Evolutionary conservation across 2,329 filamentous ascomycete species (phyloP), one percentile per base, ranked within the genome.

Genomic region (Capronia epimyces): DNA sequence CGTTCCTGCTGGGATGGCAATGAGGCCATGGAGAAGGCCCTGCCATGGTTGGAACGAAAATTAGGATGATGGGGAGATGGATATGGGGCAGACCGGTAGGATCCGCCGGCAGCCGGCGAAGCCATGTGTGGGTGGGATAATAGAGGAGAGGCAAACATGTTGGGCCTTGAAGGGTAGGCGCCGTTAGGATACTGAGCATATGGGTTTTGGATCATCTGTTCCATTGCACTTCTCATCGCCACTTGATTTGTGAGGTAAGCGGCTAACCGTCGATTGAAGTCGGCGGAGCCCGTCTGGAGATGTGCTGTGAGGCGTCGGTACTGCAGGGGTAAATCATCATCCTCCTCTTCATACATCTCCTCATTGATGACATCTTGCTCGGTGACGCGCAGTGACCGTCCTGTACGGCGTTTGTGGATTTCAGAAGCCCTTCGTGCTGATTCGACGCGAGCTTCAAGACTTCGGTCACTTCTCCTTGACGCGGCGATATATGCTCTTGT

Each of bases 301-400:
- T 83, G 78, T 2, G 80, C 75, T 12, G 80, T 80, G 25, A 88
- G 71, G 12, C 81, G 73, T 51, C 81, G 76, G 63, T 83, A 86
- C 47, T 82, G 80, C 53, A 81, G 76, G 1, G 84, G 82, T 20
- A 87, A 66, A 50, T 90, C 86, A 60, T 95, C 87, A 46, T 95
- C 89, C 64, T 95, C 87, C 67, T 95, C 90, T 64, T 95, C 89
- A 65, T 96, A 96, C 88, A 95, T 95, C 66, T 94, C 89, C 66
- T 95, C 90, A 56, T 88, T 89, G 60, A 86, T 75, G 10, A 95
- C 89, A 69, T 93, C 89, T 63, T 93, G 80, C 67, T 90, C 86
- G 21, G 85, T 89, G 51, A 96, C 86, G 60, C 83, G 83, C 53
- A 96, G 77, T 1, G 79, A 82, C 60, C 89, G 86, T 32, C 90